Conservation (phyloP, 352 stramenopile genomes). For the Peronosclerospora sorghi region DNA sequence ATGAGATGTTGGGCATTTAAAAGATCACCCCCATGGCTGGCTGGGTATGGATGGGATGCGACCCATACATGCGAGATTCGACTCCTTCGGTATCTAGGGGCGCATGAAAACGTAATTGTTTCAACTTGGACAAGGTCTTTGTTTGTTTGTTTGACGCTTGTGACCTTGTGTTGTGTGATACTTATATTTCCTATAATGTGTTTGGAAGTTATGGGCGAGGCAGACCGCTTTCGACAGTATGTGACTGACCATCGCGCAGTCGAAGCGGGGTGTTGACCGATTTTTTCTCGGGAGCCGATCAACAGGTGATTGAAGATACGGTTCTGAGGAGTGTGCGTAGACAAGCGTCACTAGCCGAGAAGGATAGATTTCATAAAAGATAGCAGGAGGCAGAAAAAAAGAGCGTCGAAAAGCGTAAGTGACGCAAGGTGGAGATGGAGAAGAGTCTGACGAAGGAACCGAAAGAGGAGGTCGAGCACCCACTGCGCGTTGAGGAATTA, state of each 20-base stretch:
- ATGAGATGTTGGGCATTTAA: no score
- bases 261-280: conserved; percentile 94
- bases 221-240: conserved; percentile 89
- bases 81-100: no score
- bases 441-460: conserved; percentile 41
- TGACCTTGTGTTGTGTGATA: no score
- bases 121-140: no score
- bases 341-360: conserved; percentile 80
- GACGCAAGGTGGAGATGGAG: conserved; percentile 27
- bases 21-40: no score
- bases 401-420: conserved; percentile 32
- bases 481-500: conserved; percentile 68
- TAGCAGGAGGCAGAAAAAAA: conserved; percentile 65
- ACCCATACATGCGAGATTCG: no score
- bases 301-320: conserved; percentile 63
- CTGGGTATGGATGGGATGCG: no score
- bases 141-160: no score
- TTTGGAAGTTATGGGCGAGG: conserved; percentile 76
- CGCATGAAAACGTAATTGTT: no score
- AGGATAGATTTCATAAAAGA: conserved; percentile 66
- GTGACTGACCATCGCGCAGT: conserved; percentile 96
- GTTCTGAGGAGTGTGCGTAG: conserved; percentile 88
- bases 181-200: no score
- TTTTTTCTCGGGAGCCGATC: no score
- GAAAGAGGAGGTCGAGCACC: conserved; percentile 15